Base-by-base conservation (phyloP, 768 basidiomycete genomes). In the Clavulina sp. region DNA sequence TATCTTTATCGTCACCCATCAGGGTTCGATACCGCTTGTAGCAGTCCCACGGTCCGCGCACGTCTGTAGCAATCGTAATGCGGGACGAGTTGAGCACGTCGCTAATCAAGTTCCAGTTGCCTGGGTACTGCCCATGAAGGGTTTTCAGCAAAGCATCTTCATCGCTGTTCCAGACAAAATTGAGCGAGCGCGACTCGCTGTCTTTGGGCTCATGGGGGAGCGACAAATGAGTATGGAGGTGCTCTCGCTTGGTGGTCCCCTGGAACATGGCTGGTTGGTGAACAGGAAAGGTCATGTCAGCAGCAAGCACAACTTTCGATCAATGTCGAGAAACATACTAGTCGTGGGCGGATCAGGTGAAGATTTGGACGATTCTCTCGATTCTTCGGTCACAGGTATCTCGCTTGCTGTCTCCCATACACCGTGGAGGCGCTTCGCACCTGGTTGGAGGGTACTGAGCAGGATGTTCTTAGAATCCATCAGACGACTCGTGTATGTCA, bases 401-500 rank as follows among this genome's bases (percentile, higher is more conserved):
- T 64, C 61, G 19, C 55, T 81, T 31, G 81, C 68, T 55, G 75
- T 70, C 26, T 73, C 60, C 78, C 81, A 85, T 36, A 67, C 66
- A 1, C 74, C 81, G 44, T 76, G 68, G 55, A 72, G 75, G 70
- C 78, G 81, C 56, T 80, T 79, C 60, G 73, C 80, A 4, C 83
- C 75, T 4, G 93, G 95, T 56, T 87, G 73, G 32, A 97, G 67
- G 43, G 89, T 75, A 6, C 87, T 80, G 31, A 96, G 70, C 26
- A 99, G 73, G 1, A 88, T 81, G 2, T 89, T 87, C 61, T 83
- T 85, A 32, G 72, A 68, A 51, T 77, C 70, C 81, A 95, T 85
- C 62, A 93, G 81, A 52, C 74, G 70, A 24, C 79, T 80, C 41
- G 78, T 73, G 26, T 86, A 81, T 24, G 77, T 76, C 26, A 96